Conservation (phyloP, 208 protist species). For the Porcisia hertigi region DNA sequence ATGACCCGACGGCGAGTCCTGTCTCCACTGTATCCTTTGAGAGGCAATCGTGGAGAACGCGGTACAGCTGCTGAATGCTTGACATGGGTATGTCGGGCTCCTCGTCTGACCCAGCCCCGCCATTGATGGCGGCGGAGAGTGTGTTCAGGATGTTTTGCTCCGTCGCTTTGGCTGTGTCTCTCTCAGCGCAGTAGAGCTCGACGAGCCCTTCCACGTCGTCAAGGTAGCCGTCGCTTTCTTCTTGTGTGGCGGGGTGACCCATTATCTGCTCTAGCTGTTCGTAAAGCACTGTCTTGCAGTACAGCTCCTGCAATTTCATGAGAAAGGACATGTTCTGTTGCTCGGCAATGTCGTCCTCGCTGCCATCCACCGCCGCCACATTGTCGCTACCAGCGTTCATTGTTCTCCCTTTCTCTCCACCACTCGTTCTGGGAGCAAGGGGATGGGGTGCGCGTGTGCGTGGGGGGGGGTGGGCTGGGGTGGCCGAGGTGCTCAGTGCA, state of each 20-base stretch:
- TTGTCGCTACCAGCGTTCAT: constrained; percentile 1
- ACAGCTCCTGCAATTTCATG: constrained; percentile 73
- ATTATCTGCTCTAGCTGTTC: constrained; percentile 74
- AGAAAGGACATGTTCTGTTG: constrained; percentile 56
- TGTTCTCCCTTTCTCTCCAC: background rate
- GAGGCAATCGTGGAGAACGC: constrained; percentile 53
- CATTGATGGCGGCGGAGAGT: constrained; percentile 30
- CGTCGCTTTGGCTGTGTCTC: constrained; percentile 18
- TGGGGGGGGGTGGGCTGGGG: background rate
- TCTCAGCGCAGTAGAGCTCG: constrained; percentile 46
- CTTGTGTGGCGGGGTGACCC: constrained; percentile 56
- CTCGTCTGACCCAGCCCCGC: constrained; percentile 25
- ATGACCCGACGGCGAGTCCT: constrained; percentile 61
- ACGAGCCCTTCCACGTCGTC: constrained; percentile 82
- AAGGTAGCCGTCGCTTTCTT: constrained; percentile 74
- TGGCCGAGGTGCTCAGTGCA: background rate
- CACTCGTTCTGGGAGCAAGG: background rate
- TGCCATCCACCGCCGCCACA: background rate
- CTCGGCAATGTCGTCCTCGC: constrained; percentile 31
- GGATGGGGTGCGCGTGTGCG: background rate
- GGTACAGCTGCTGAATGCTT: constrained; percentile 63
- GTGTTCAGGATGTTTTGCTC: constrained; percentile 27
- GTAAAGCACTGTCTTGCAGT: constrained; percentile 82
- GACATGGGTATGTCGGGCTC: constrained; percentile 45
- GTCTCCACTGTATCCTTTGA: constrained; percentile 34